phyloP scores from a whole-genome alignment of 1,284 basidiomycete species.

The Phellopilus nigrolimitatus region DNA sequence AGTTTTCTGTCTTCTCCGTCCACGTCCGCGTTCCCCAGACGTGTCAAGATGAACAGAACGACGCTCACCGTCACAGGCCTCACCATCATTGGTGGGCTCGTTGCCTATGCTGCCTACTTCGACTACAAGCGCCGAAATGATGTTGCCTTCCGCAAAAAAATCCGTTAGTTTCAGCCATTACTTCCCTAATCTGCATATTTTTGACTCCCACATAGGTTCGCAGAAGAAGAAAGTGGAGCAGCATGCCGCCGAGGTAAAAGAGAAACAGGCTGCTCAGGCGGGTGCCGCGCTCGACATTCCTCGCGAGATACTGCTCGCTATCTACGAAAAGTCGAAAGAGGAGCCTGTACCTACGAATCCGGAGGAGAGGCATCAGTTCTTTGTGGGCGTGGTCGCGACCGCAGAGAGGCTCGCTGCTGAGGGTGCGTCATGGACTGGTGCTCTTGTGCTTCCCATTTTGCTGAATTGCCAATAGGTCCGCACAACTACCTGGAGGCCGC shows the following conservation, averaged over 20 bases:
- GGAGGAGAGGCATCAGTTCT: conserved; percentile 81
- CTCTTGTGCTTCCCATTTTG: not conserved
- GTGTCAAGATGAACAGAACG: conserved; percentile 16
- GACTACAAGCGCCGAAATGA: conserved; percentile 94
- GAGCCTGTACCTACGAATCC: conserved; percentile 65
- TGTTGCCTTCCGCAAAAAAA: conserved; percentile 79
- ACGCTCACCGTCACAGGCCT: conserved; percentile 59
- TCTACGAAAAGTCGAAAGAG: conserved; percentile 51
- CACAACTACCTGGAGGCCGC: conserved; percentile 77
- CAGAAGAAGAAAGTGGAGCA: conserved; percentile 88
- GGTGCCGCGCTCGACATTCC: conserved; percentile 33
- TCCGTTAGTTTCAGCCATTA: conserved; percentile 56
- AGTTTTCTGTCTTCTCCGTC: not conserved
- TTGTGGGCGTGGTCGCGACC: conserved; percentile 84
- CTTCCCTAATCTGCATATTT: conserved; percentile 1
- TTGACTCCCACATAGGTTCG: conserved; percentile 53
- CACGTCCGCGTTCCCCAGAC: conserved; percentile 4
- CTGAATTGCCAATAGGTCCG: conserved; percentile 51
- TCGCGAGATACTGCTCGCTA: conserved; percentile 53
- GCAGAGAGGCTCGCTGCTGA: conserved; percentile 82
- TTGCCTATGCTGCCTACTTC: conserved; percentile 88
- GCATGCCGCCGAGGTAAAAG: conserved; percentile 62
- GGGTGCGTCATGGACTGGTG: conserved; percentile 50
- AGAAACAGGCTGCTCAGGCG: conserved; percentile 45
- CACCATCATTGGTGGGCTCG: conserved; percentile 55